Conservation (phyloP, 371 early-diverging fungal genomes). For the Haplosporangium sp. region DNA sequence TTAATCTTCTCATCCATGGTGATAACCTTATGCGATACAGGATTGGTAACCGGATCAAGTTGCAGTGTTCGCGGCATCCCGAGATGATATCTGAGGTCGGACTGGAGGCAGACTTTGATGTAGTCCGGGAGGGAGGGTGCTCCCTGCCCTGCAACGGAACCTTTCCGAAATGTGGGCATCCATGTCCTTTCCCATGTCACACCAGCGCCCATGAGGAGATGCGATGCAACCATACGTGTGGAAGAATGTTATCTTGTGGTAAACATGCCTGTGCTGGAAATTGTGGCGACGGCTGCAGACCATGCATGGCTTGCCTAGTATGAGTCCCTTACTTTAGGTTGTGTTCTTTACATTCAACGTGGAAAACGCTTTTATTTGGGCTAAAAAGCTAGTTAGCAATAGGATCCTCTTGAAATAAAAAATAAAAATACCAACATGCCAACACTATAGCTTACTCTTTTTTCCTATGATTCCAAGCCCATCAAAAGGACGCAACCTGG, state of each 20-base stretch:
- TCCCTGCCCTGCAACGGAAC: conserved; percentile 55
- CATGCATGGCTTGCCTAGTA: conserved; percentile 14
- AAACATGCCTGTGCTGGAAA: conserved; percentile 15
- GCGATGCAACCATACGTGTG: conserved; percentile 27
- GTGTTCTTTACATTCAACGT: too few species aligned
- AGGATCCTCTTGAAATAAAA: too few species aligned
- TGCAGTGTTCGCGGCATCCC: conserved; percentile 61
- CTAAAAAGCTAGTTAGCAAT: too few species aligned
- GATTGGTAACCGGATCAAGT: conserved; percentile 57
- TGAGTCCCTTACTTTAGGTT: background rate
- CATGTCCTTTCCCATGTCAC: conserved; percentile 36
- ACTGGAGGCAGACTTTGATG: conserved; percentile 64
- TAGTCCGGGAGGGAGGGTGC: conserved; percentile 63
- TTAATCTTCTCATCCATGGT: conserved; percentile 31
- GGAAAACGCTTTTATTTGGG: background rate
- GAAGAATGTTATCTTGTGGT: conserved; percentile 21
- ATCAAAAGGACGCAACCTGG: too few species aligned
- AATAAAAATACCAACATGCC: too few species aligned
- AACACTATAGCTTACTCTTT: too few species aligned
- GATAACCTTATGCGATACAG: conserved; percentile 27
- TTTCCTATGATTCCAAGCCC: too few species aligned
- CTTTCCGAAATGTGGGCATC: conserved; percentile 40
- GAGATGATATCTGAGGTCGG: conserved; percentile 55
- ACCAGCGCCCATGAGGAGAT: conserved; percentile 20
- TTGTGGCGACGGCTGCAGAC: conserved; percentile 23